Base-by-base conservation (phyloP, 108 stramenopile genomes). In the Conticribra guillardii region DNA sequence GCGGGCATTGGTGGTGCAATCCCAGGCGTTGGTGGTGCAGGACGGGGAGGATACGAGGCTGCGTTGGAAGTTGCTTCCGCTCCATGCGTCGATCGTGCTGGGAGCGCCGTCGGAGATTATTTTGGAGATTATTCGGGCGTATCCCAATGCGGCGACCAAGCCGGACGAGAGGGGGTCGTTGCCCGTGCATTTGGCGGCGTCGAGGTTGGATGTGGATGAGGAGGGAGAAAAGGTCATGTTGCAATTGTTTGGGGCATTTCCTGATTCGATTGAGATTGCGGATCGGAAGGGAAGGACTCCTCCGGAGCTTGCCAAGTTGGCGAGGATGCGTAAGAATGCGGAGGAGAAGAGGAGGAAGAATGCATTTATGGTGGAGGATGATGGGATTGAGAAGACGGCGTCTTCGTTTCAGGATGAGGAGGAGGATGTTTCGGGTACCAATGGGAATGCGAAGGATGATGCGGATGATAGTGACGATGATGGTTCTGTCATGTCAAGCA, bases 201-300 rank as follows among this genome's bases (percentile, higher is more conserved):
- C 77, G 27, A 70, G 77, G 29, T 53, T 79, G 34, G 77, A 79
- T 61, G 70, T 79, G 17, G 77, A 79, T 62, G 50, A 64, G 0
- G 77, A 79, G 23, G 77, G 77, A 22, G 77, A 79, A 30, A 79
- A 79, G 60, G 50, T 79, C 4, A 64, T 79, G 8, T 49, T 79
- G 77, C 70, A 79, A 28, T 47, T 79, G 57, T 67, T 79, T 55
- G 70, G 60, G 2, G 58, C 65, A 0, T 65, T 68, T 60, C 67
- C 79, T 24, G 79, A 80, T 44, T 69, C 67, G 1, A 73, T 80
- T 48, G 71, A 80, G n/a, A 32, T 62, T n/a, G 52, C 44, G 49
- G 79, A 80, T 73, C 66, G 72, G 11, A 80, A 69, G 49, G 79
- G 79, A 31, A 71, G 79, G 15, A 80, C 65, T 50, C 67, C 79